Conservation (phyloP, 352 stramenopile genomes). For the Phytophthora chlamydospora region DNA sequence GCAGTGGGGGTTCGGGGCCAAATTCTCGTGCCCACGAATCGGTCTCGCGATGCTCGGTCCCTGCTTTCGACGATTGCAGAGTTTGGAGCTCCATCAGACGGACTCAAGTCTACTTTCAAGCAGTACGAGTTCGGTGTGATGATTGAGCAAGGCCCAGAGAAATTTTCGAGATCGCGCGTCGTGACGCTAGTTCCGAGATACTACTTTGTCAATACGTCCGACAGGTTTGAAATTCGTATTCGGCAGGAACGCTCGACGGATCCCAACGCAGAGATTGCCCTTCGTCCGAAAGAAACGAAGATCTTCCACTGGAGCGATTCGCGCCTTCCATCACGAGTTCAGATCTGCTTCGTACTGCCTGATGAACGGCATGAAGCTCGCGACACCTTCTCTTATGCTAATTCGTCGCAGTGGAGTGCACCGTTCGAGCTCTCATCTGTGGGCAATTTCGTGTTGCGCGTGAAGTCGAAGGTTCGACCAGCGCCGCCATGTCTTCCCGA, state of each 20-base stretch:
- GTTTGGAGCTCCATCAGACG: conserved; percentile 31
- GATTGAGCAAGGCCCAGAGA: conserved; percentile 80
- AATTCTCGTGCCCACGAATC: conserved; percentile 64
- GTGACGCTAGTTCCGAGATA: conserved; percentile 84
- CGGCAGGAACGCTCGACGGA: conserved; percentile 62
- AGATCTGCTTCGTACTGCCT: conserved; percentile 71
- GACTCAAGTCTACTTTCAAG: conserved; percentile 49
- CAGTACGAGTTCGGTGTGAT: conserved; percentile 88
- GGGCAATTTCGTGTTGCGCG: conserved; percentile 79
- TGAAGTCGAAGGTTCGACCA: conserved; percentile 62
- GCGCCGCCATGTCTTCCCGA: conserved; percentile 44
- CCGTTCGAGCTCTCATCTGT: conserved; percentile 83
- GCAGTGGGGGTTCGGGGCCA: conserved; percentile 77
- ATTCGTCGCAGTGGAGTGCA: conserved; percentile 74
- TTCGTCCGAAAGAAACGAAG: conserved; percentile 66
- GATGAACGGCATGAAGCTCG: conserved; percentile 28
- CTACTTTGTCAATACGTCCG: conserved; percentile 82
- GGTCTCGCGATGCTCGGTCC: conserved; percentile 45
- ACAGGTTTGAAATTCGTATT: conserved; percentile 67
- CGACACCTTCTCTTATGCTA: conserved; percentile 36
- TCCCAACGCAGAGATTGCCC: conserved; percentile 40
- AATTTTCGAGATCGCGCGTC: conserved; percentile 78
- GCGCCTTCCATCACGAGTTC: conserved; percentile 63
- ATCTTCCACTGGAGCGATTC: conserved; percentile 84
- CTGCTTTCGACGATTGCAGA: conserved; percentile 63